Conservation (phyloP, 2,329 filamentous ascomycete species). For the Sarocladium brachiariae region DNA sequence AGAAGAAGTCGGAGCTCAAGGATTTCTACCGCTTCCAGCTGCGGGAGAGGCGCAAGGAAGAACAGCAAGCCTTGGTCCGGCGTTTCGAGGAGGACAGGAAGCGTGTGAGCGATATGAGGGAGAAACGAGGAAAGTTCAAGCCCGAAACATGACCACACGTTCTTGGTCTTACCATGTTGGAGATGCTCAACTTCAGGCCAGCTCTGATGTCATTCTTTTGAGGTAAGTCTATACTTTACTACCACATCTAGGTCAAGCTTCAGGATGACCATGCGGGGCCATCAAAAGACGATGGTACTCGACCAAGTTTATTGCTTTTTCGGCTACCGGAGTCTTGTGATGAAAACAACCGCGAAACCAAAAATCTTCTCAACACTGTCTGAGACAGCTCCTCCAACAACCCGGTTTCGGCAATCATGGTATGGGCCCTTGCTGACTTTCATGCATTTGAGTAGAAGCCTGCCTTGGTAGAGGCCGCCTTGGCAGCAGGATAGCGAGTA, state of each 20-base stretch:
- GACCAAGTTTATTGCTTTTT: background rate
- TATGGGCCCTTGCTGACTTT: background rate
- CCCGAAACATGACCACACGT: conserved; percentile 37
- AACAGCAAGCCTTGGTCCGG: conserved; percentile 60
- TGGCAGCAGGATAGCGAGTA: no score
- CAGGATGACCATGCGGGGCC: conserved; percentile 50
- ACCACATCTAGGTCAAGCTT: conserved; percentile 10
- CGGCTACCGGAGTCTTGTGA: background rate
- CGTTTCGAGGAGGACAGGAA: conserved; percentile 70
- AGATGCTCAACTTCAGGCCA: no score
- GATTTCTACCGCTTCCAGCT: conserved; percentile 84
- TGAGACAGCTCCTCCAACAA: conserved; percentile 32
- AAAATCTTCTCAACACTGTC: conserved; percentile 59
- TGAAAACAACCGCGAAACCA: conserved; percentile 44
- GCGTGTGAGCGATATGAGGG: conserved; percentile 65
- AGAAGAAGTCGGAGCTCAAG: conserved; percentile 56
- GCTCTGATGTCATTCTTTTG: no score
- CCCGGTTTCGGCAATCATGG: background rate
- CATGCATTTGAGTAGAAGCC: background rate
- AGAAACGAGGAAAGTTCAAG: conserved; percentile 56
- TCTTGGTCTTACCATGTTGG: no score
- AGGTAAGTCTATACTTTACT: conserved; percentile 12
- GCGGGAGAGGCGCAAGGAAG: conserved; percentile 69
- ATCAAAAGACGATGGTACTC: conserved; percentile 28
- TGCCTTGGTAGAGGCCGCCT: no score